These are phyloP conservation scores for Staphylotrichum longicolle DNA, from an alignment of 495 filamentous ascomycete species.

Conservation along the genomic window DNA sequence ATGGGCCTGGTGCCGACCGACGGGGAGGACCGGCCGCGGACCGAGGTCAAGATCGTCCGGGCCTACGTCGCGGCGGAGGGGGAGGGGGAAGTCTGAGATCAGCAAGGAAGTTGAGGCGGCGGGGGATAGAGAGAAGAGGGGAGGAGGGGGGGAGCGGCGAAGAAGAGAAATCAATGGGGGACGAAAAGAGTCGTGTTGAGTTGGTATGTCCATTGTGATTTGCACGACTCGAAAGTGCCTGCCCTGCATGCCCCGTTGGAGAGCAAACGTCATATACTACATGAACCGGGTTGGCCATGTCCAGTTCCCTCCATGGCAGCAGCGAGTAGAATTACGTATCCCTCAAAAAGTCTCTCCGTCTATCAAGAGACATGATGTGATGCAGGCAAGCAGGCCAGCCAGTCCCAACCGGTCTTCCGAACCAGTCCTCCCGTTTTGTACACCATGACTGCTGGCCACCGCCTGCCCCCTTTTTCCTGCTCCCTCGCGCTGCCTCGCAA, in stretches of 20 bases:
- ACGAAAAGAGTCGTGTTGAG: too few species aligned
- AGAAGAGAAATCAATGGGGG: too few species aligned
- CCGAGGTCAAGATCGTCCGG: conserved; percentile 77
- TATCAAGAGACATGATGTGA: not conserved
- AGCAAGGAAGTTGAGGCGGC: not conserved
- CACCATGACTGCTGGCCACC: conserved; percentile 4
- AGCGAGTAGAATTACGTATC: too few species aligned
- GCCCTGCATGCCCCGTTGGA: too few species aligned
- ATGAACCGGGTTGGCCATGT: too few species aligned
- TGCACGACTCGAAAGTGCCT: too few species aligned
- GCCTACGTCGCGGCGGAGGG: conserved; percentile 63
- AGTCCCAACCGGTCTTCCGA: not conserved
- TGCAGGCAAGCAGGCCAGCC: not conserved
- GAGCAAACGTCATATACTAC: too few species aligned
- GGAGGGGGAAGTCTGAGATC: conserved; percentile 35
- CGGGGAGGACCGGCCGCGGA: conserved; percentile 71
- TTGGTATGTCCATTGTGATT: too few species aligned
- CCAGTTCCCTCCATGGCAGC: too few species aligned
- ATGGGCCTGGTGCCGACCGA: conserved; percentile 92
- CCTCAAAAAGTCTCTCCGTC: too few species aligned
- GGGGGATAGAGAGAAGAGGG: not conserved
- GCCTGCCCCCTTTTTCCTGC: not conserved
- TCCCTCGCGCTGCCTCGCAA: not conserved
- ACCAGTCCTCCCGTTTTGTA: conserved; percentile 3
- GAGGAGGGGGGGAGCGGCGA: too few species aligned